Percentiles rank a stretch among this genome's conserved stretches.
phyloP scores from a whole-genome alignment of 495 filamentous ascomycete species.

The Parmelia sp. region DNA sequence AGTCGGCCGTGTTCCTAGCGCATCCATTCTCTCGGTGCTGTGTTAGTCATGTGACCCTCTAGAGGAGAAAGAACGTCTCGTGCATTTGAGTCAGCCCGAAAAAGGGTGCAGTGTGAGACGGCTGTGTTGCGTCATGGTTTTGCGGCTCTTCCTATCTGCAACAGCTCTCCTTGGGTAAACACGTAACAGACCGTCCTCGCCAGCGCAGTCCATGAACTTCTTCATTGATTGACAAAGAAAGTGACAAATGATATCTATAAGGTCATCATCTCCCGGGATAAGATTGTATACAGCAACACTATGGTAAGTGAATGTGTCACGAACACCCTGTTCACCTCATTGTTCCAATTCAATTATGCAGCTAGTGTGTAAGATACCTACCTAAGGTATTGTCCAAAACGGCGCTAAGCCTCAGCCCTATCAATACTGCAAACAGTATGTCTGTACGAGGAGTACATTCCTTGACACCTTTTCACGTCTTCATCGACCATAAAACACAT shows the following conservation, averaged over 20 bases:
- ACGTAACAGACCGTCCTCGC: background rate
- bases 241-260: background rate
- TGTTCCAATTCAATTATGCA: background rate
- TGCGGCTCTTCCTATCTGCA: background rate
- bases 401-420: conserved; percentile 18
- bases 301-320: background rate
- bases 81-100: background rate
- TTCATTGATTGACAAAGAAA: background rate
- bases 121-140: background rate
- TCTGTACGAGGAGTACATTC: conserved; percentile 4
- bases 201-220: conserved; percentile 2
- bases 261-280: background rate
- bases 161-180: background rate
- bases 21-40: conserved; percentile 18
- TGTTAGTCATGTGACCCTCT: conserved; percentile 22
- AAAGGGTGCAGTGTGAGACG: background rate
- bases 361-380: background rate
- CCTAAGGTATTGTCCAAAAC: background rate
- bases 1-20: conserved; percentile 4
- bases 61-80: background rate
- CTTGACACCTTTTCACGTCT: conserved; percentile 1
- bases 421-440: background rate
- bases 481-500: background rate
- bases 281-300: background rate
- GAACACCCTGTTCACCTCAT: background rate